These are phyloP conservation scores for Kwoniella bestiolae DNA, from an alignment of 768 basidiomycete genomes.

Conservation along the genomic window DNA sequence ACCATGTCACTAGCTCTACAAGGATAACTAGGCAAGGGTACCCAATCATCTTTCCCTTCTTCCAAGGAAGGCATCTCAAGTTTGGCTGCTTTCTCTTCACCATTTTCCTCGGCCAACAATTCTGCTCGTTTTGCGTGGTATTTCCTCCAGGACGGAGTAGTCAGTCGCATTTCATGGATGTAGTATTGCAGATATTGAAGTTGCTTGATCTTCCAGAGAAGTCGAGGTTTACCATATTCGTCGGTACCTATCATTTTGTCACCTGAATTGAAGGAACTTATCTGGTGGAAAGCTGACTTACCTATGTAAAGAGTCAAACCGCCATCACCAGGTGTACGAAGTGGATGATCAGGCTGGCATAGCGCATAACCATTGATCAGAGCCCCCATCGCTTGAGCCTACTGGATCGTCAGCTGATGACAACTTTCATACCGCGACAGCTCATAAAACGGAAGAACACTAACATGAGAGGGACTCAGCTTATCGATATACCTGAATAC, in stretches of 20 bases:
- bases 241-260: slow-evolving; percentile 18
- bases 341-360: slow-evolving; percentile 42
- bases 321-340: slow-evolving; percentile 28
- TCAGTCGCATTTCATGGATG: slow-evolving; percentile 44
- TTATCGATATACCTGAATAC: slow-evolving; percentile 42
- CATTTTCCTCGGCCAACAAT: neutral
- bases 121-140: slow-evolving; percentile 20
- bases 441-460: slow-evolving; percentile 1
- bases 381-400: slow-evolving; percentile 45
- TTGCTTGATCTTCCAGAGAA: slow-evolving; percentile 48
- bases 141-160: slow-evolving; percentile 30
- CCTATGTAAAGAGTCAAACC: slow-evolving; percentile 42
- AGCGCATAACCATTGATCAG: slow-evolving; percentile 32
- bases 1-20: slow-evolving; percentile 3
- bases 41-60: slow-evolving; percentile 29
- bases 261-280: neutral
- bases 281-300: slow-evolving; percentile 16
- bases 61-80: slow-evolving; percentile 9
- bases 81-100: neutral
- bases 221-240: slow-evolving; percentile 16
- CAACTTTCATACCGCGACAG: neutral
- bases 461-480: slow-evolving; percentile 42
- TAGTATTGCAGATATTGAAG: slow-evolving; percentile 54
- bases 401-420: slow-evolving; percentile 6
- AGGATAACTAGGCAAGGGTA: slow-evolving; percentile 28